Evolutionary conservation across 352 stramenopile genomes (phyloP), one percentile per base, ranked within the genome.

Genomic region (Phytophthora lateralis): DNA sequence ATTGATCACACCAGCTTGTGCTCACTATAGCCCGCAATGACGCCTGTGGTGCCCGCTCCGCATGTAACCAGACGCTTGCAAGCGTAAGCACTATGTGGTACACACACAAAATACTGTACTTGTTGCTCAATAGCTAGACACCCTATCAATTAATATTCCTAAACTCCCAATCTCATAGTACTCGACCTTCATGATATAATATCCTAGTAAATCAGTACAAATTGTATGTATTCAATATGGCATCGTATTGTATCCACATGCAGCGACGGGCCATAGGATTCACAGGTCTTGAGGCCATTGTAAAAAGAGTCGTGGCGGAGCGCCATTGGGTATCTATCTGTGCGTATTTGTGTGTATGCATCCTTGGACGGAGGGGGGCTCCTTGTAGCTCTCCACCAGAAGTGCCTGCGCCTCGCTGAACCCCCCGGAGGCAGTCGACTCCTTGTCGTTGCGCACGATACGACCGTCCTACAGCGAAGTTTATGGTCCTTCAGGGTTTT

Each of bases 401-500:
- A 84, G 72, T 79, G 75, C 75, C 66, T 52, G 27, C 48, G 60
- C 43, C 61, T 66, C 55, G n/a, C 39, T 71, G 41, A 70, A 55
- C 48, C 56, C 47, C 37, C 26, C 39, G 50, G 64, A 63, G 66
- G 66, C 49, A 66, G 52, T 54, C 53, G 59, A 62, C 50, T 41
- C 18, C 6, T 55, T 49, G 48, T 60, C 34, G 52, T 63, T 29
- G 46, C 37, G 80, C 80, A 89, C 80, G 82, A 91, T 91, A 91
- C 82, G 63, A 58, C 71, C 78, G 76, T 91, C 82, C 80, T 48
- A 91, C 18, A 91, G 34, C 60, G 50, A 20, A 42, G 29, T 9
- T 37, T 35, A 49, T 88, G 82, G 82, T 91, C 82, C 82, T 90
- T 73, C 82, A 91, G 82, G 82, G 82, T 91, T 91, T 91, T 91